Evolutionary conservation across 2,329 filamentous ascomycete species (phyloP), one percentile per base, ranked within the genome.

Genomic region (Claviceps humidiphila): DNA sequence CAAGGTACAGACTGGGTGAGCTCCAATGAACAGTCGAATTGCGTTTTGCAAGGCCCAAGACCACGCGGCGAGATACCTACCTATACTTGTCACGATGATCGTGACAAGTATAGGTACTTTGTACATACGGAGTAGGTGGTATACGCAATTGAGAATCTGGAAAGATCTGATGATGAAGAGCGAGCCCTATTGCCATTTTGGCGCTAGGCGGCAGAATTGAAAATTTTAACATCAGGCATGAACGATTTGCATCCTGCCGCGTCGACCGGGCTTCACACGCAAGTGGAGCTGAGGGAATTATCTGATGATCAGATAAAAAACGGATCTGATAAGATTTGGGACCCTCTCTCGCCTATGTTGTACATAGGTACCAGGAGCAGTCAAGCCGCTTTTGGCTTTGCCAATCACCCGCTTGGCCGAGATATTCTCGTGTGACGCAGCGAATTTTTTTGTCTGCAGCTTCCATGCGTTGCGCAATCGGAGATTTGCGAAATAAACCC

Each of bases 231-330:
- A 37, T 20, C 11, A 34, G 39, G 17, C n/a, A 20, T n/a, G 47
- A 9, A 49, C n/a, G 37, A 24, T 30, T 6, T 48, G 11, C 38
- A 20, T 17, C n/a, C 14, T n/a, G 26, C 30, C 11, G 6, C 26
- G 22, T 8, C 26, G 26, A 24, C 22, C 42, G 5, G 17, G 24
- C n/a, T 47, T 30, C 26, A 30, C 48, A 34, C 2, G 2, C 44
- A 49, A 51, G 64, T 65, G 65, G 63, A 60, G 63, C 63, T 67
- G 68, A 69, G 68, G 64, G 64, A 66, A 43, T 69, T 72, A 75
- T 75, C 73, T 72, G 72, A 75, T 75, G 66, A 76, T 77, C 74
- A 73, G 74, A 76, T 76, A 75, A 75, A 72, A 50, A 51, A 16
- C 47, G 65, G 64, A 68, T 68, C 66, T 61, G 65, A 69, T 68